Conservation (phyloP, 2,329 filamentous ascomycete species). For the Fusarium coicis region DNA sequence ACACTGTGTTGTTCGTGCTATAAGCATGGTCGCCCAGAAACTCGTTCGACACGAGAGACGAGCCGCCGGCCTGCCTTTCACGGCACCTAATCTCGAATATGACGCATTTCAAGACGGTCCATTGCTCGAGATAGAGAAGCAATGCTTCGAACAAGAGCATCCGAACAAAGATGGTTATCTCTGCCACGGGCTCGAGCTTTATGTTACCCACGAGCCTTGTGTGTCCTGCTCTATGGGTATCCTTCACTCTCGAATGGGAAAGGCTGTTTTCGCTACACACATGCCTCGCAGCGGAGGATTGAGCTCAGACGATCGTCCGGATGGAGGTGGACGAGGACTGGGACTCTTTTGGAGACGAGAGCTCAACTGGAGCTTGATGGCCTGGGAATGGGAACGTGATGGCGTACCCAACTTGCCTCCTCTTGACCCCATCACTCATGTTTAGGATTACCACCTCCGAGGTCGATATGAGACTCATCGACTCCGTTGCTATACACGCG, state of each 20-base stretch:
- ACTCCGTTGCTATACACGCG: conserved; percentile 25
- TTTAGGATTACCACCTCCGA: conserved; percentile 58
- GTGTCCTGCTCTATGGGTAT: conserved; percentile 98
- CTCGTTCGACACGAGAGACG: conserved; percentile 66
- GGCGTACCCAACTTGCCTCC: conserved; percentile 51
- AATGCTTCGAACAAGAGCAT: conserved; percentile 72
- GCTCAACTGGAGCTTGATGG: conserved; percentile 86
- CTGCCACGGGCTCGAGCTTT: conserved; percentile 92
- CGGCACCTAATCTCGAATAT: conserved; percentile 59
- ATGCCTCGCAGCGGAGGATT: conserved; percentile 87
- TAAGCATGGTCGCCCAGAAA: conserved; percentile 83
- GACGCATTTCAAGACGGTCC: conserved; percentile 76
- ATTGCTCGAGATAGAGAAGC: conserved; percentile 72
- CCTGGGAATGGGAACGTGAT: conserved; percentile 77
- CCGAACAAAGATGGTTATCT: conserved; percentile 84
- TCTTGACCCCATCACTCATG: conserved; percentile 63
- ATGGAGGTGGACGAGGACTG: conserved; percentile 68
- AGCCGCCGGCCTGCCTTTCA: conserved; percentile 49
- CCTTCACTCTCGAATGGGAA: conserved; percentile 90
- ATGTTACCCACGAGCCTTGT: conserved; percentile 95
- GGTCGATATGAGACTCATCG: conserved; percentile 50
- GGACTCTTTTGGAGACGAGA: conserved; percentile 79
- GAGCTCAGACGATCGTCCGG: conserved; percentile 76
- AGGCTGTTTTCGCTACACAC: conserved; percentile 81
- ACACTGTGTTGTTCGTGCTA: conserved; percentile 80